These are phyloP conservation scores for Tuber magnatum DNA, from an alignment of 495 filamentous ascomycete species.

Conservation along the genomic window DNA sequence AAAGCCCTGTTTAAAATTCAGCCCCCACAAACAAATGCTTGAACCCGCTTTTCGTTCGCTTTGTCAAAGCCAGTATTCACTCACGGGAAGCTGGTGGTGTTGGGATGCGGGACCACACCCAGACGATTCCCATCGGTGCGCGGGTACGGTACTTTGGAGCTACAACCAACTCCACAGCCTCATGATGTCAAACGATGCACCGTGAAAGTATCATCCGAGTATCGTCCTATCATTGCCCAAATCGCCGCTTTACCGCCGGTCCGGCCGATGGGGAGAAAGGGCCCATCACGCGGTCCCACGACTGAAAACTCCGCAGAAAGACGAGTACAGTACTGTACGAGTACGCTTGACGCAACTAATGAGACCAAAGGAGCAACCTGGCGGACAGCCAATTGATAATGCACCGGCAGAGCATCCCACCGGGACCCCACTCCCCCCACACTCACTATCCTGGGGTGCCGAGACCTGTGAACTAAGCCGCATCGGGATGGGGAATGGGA, in stretches of 20 bases:
- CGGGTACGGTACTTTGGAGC: background rate
- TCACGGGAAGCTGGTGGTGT: background rate
- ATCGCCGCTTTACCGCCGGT: background rate
- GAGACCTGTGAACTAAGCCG: background rate
- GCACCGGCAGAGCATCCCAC: no score
- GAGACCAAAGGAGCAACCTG: background rate
- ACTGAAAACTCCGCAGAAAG: background rate
- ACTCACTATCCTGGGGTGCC: background rate
- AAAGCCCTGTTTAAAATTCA: background rate
- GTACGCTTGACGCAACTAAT: background rate
- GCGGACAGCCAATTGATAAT: background rate
- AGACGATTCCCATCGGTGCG: background rate
- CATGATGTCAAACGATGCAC: background rate
- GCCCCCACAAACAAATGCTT: background rate
- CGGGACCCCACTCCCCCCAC: conserved; percentile 2
- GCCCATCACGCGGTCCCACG: background rate
- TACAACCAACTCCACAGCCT: background rate
- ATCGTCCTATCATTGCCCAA: background rate
- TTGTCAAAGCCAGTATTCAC: background rate
- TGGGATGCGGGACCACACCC: background rate
- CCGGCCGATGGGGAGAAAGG: background rate
- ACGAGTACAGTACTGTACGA: background rate
- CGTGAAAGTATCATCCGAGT: background rate
- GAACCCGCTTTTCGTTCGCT: background rate
- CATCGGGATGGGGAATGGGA: background rate